These are phyloP conservation scores for Juglanconis sp. DNA, from an alignment of 2,329 filamentous ascomycete genomes.

Conservation along the genomic window DNA sequence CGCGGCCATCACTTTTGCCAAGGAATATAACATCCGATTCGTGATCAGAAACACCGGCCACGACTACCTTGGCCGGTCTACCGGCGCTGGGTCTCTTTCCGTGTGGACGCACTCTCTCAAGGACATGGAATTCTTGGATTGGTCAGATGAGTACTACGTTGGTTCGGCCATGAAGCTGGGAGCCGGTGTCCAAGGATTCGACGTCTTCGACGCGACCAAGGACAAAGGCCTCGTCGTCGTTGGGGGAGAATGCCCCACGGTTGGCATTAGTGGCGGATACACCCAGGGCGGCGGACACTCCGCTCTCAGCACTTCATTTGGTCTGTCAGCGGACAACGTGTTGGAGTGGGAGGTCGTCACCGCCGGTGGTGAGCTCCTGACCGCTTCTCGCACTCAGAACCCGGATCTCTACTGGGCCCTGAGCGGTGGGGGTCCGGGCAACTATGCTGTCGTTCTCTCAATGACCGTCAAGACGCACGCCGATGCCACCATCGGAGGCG, in stretches of 20 bases:
- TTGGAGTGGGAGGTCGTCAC: slow-evolving; percentile 46
- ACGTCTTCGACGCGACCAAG: slow-evolving; percentile 47
- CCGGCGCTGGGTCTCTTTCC: slow-evolving; percentile 40
- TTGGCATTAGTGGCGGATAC: slow-evolving; percentile 47
- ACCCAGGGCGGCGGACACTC: slow-evolving; percentile 53
- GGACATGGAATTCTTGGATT: not conserved
- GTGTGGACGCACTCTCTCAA: slow-evolving; percentile 34
- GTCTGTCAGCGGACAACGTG: slow-evolving; percentile 48
- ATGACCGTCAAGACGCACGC: slow-evolving; percentile 23
- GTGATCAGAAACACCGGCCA: slow-evolving; percentile 45
- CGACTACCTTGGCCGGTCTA: slow-evolving; percentile 42
- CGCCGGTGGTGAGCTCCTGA: slow-evolving; percentile 38
- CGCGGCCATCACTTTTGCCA: slow-evolving; percentile 1
- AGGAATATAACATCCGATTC: slow-evolving; percentile 33
- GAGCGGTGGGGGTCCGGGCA: slow-evolving; percentile 39
- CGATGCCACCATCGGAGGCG: slow-evolving; percentile 20
- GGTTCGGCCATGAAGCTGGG: slow-evolving; percentile 54
- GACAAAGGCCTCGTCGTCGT: slow-evolving; percentile 36
- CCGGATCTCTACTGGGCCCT: slow-evolving; percentile 49
- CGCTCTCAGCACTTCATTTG: slow-evolving; percentile 45
- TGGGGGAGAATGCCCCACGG: slow-evolving; percentile 30
- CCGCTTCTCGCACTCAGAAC: slow-evolving; percentile 37
- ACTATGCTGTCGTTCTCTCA: slow-evolving; percentile 32
- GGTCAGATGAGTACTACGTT: slow-evolving; percentile 26
- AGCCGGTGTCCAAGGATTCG: slow-evolving; percentile 50